phyloP scores from a whole-genome alignment of 306 rosid genomes.

The Cercis canadensis region DNA sequence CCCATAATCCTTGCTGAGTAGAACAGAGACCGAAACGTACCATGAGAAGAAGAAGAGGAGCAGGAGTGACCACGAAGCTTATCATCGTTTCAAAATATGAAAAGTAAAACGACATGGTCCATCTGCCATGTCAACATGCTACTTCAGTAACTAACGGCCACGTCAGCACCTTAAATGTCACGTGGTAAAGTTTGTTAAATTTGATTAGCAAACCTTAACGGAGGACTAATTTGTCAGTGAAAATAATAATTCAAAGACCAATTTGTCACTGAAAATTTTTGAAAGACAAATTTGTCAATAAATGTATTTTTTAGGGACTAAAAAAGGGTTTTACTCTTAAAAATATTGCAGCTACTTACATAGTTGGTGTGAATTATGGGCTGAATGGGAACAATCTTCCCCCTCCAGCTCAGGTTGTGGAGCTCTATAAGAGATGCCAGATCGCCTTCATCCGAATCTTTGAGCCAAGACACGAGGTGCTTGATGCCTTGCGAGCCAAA shows the following conservation, averaged over 20 bases:
- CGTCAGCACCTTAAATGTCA: no score
- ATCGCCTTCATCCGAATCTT: not conserved
- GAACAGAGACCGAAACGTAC: constrained; percentile 56
- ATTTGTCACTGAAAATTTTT: no score
- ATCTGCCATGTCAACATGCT: no score
- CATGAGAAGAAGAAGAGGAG: constrained; percentile 36
- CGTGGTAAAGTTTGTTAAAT: no score
- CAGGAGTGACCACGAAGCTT: constrained; percentile 26
- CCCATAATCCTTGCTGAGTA: no score
- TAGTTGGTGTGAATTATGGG: not conserved
- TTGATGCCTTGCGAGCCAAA: not conserved
- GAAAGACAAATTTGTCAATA: no score
- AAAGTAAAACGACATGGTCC: not conserved
- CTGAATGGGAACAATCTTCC: not conserved
- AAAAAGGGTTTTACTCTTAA: no score
- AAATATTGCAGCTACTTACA: not conserved
- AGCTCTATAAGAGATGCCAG: not conserved
- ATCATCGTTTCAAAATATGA: not conserved
- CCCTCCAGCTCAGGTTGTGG: not conserved
- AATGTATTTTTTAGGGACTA: no score
- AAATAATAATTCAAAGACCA: no score
- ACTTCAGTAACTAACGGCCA: no score
- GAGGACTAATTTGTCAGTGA: no score
- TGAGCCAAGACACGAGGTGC: not conserved
- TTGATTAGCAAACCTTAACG: no score